Evolutionary conservation across 495 filamentous ascomycete genomes (phyloP).

Genomic region (Aspergillus panamensis): DNA sequence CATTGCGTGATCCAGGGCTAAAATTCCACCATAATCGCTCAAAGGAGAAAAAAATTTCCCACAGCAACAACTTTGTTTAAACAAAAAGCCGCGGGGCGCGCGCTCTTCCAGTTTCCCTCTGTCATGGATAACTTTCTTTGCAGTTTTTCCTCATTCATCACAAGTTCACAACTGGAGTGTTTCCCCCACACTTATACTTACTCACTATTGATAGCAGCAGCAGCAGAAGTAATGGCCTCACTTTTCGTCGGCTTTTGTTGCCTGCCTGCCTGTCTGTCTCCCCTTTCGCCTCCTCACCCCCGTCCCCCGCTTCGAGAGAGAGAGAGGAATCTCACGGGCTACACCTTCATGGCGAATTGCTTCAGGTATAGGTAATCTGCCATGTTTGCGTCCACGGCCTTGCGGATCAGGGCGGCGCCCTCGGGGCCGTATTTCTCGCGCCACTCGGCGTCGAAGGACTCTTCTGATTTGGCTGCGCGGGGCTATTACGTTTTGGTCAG

Average conservation of each 20-base stretch:
- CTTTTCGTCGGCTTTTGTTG: neutral
- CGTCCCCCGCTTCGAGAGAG: too few relatives aligned
- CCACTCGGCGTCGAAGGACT: constrained; percentile 77
- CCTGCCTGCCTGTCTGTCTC: neutral
- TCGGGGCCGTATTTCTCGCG: constrained; percentile 74
- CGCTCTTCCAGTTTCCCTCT: neutral
- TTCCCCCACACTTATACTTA: neutral
- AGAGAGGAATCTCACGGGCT: constrained; percentile 8
- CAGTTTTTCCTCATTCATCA: too few relatives aligned
- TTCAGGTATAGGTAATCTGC: constrained; percentile 90
- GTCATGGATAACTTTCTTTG: constrained; percentile 17
- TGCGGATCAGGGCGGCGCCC: constrained; percentile 67
- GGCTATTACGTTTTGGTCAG: constrained; percentile 10
- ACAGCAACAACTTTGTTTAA: neutral
- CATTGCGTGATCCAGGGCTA: neutral
- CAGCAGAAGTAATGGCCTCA: neutral
- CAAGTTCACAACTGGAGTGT: neutral
- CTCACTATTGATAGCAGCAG: too few relatives aligned
- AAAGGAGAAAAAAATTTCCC: neutral
- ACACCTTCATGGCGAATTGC: constrained; percentile 75
- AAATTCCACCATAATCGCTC: constrained; percentile 14
- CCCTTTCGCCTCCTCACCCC: too few relatives aligned
- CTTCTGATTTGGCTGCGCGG: constrained; percentile 57
- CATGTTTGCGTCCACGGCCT: constrained; percentile 74
- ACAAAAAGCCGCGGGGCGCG: neutral